Conservation (phyloP, 495 filamentous ascomycete species). For the Penicillium pancosmium region DNA sequence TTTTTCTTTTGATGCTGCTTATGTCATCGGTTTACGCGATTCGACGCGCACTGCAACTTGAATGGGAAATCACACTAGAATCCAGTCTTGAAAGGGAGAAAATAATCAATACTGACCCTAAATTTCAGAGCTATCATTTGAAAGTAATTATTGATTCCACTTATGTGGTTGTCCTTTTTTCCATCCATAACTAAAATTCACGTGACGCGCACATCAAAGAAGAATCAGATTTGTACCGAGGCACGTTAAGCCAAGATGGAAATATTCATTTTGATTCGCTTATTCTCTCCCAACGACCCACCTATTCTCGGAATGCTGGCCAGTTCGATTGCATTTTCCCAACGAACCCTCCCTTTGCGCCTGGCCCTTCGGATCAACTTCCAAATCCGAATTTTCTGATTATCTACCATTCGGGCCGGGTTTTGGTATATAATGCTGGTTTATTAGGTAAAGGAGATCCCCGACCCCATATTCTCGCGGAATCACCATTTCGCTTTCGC, state of each 20-base stretch:
- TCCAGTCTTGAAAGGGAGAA: no score
- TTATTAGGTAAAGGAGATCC: not conserved
- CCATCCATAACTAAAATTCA: no score
- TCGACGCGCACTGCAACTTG: no score
- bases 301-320: not conserved
- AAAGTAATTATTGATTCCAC: no score
- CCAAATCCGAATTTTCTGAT: conserved; percentile 5
- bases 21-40: no score
- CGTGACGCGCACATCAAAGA: no score
- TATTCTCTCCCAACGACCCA: conserved; percentile 1
- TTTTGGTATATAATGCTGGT: not conserved
- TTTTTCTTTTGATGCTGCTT: no score
- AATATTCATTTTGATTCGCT: not conserved
- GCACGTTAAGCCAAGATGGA: not conserved
- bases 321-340: conserved; percentile 1
- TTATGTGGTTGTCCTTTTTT: no score
- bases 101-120: no score
- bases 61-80: no score
- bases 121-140: no score
- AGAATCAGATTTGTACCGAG: not conserved
- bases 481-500: not conserved
- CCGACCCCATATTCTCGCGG: not conserved
- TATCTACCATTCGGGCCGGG: not conserved
- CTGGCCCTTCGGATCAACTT: not conserved
- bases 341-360: not conserved